Percentiles rank a stretch among this genome's conserved stretches.
Conservation (phyloP, 75 land plant genomes). For the Larix kaempferi region DNA sequence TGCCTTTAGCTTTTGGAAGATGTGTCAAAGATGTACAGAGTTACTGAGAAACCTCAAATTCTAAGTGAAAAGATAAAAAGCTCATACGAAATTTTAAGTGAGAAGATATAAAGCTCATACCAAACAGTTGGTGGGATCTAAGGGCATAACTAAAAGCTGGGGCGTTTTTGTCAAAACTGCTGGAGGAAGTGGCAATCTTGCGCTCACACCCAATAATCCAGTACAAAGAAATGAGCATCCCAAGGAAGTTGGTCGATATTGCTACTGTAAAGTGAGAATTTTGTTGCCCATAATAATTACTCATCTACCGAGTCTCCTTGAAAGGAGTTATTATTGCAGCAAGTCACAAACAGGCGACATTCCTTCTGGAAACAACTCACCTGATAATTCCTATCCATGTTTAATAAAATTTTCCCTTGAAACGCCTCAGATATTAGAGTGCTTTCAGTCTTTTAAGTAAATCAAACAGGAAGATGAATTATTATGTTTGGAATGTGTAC, state of each 20-base stretch:
- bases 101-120: conserved; percentile 4
- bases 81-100: conserved; percentile 11
- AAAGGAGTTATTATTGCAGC: background rate
- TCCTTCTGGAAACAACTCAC: background rate
- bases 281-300: background rate
- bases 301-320: background rate
- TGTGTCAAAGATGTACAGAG: background rate
- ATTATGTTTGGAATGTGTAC: background rate
- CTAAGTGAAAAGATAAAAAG: conserved; percentile 4
- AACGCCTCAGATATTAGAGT: background rate
- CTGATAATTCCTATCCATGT: background rate
- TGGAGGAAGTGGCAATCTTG: conserved; percentile 4
- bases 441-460: background rate
- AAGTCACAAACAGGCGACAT: conserved; percentile 4
- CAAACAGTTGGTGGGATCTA: too few species aligned
- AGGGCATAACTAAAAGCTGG: conserved; percentile 17
- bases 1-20: conserved; percentile 26
- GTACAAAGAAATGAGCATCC: background rate
- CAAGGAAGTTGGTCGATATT: background rate
- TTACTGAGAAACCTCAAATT: conserved; percentile 9
- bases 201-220: conserved; percentile 1
- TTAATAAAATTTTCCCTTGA: background rate
- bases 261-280: conserved; percentile 9
- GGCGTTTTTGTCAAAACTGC: background rate
- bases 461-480: background rate